phyloP scores from a whole-genome alignment of 306 rosid genomes.

The Potentilla sterilis region DNA sequence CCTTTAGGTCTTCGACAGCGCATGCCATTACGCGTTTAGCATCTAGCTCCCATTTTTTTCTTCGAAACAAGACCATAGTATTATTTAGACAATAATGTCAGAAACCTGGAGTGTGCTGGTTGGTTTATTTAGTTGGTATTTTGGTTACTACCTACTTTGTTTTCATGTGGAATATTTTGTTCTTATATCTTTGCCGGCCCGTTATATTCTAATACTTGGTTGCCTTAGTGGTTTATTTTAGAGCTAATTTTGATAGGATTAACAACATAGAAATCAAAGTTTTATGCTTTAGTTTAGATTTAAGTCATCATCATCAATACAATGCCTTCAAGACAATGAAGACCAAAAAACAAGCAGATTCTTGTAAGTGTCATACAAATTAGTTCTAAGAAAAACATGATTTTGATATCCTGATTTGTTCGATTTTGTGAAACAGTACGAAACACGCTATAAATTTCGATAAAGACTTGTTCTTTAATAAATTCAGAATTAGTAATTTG shows the following conservation, averaged over 20 bases:
- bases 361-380: background rate
- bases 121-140: conserved; percentile 4
- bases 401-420: no score
- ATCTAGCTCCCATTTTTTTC: background rate
- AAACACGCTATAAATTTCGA: no score
- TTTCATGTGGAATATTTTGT: background rate
- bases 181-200: background rate
- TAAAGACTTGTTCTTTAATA: no score
- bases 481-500: no score
- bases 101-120: background rate
- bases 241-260: background rate
- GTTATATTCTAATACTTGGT: background rate
- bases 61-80: background rate
- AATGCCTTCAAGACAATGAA: background rate
- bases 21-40: conserved; percentile 1
- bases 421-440: no score
- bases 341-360: background rate
- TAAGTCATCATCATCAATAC: background rate
- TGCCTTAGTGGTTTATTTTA: background rate
- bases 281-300: background rate
- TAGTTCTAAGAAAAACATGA: no score
- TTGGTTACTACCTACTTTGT: conserved; percentile 13
- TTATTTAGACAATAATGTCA: background rate
- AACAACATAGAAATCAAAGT: background rate
- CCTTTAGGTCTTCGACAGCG: conserved; percentile 3